Base-by-base conservation (phyloP, 805 yeast species). In the Limtongozyma cylindracea region DNA sequence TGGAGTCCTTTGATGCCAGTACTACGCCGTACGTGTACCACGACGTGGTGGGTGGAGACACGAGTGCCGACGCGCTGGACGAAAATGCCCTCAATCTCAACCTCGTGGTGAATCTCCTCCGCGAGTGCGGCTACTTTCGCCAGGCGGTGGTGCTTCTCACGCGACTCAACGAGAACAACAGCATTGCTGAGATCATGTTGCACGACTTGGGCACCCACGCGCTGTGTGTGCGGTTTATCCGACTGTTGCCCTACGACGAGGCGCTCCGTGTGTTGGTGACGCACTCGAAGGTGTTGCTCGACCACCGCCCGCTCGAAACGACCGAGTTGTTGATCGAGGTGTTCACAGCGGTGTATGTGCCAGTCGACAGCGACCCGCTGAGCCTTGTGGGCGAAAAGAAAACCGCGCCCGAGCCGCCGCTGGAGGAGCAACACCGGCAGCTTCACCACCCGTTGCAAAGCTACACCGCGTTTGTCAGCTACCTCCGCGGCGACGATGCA, bases 321-420 rank as follows among this genome's bases (percentile, higher is more conserved):
- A 80, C 93, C 2, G 69, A 69, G 15, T 43, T 88, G 17, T 49
- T 84, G 25, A 80, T 88, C 22, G 71, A 73, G 14, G 72, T 84
- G 0, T 88, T 84, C 38, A 84, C 96, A 0, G 95, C 95, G 0
- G 65, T 61, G 24, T 84, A 70, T 38, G 48, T 44, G 14, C 71
- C 78, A 3, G 15, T 13, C 6, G 15, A 5, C 15, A 13, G 6
- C 5, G 15, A 13, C 15, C 6, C 5, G 15, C 5, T 5, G 6
- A 13, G 15, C 15, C 6, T 13, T 6, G 6, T 5, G 6, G 15
- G 15, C 15, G 15, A 13, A 5, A 5, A 13, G 15, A n/a, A n/a
- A n/a, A n/a, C n/a, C n/a, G 6, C 15, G 15, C 15, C 5, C 6
- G 15, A 13, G 15, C 5, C 5, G 15, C 15, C 15, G 15, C 6